Base-by-base conservation (phyloP, 352 stramenopile species). In the Phytophthora pisi region DNA sequence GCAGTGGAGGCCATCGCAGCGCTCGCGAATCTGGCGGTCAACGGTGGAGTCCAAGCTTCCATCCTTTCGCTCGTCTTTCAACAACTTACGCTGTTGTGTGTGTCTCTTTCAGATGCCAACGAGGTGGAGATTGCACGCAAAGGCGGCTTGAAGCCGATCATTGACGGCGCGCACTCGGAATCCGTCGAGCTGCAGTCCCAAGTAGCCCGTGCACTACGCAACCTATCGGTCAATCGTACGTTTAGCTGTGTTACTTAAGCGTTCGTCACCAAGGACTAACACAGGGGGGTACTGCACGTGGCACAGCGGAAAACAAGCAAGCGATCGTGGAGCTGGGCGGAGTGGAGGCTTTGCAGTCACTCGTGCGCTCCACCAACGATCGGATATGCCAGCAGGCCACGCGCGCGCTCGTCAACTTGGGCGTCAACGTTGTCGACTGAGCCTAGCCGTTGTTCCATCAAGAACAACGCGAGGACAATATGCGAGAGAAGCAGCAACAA, bases 11-110 rank as follows among this genome's bases (percentile, higher is more conserved):
- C 95, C 34, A 93, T 98, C 47, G 95, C 95, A n/a, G 95, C 95
- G 20, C 77, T 98, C 20, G 95, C 95, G 54, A 98, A 98, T 70
- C 71, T 98, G 36, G 95, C 95, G 11, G 95, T 98, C 16, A 98
- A 98, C 59, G 93, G 89, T 97, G 23, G 18, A 4, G 1, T 15
- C 0, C 9, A 38, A 3, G 31, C 9, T 15, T 15, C 4, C 31
- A 46, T 40, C 0, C 20, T 51, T 55, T 5, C 20, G 23, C 23
- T 49, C 8, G 31, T 13, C 8, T 52, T 57, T 42, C 23, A 11
- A 60, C 49, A 45, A 50, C 3, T 66, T 10, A 8, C 36, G 31
- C 26, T 55, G 16, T 10, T 36, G n/a, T 53, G 7, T 58, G 28
- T 15, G 16, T 66, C 15, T 38, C n/a, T 24, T n/a, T 20, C 42